These are phyloP conservation scores for Cutaneotrichosporon mucoides DNA, from an alignment of 1,284 basidiomycete genomes.

Conservation along the genomic window DNA sequence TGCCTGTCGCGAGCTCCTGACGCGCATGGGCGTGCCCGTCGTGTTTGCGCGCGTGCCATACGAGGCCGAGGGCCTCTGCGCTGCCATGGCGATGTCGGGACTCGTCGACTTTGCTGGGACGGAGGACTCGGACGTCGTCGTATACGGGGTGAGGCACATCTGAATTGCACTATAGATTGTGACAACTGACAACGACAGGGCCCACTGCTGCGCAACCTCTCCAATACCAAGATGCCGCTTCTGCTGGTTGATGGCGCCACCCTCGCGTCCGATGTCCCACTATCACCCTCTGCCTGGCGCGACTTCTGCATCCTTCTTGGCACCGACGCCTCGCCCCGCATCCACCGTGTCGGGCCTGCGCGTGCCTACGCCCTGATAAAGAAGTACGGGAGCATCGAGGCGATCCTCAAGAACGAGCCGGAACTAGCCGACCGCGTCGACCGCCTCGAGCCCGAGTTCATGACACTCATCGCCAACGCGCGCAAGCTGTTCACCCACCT, in stretches of 20 bases:
- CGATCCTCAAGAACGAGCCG: slow-evolving; percentile 54
- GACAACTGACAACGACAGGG: slow-evolving; percentile 51
- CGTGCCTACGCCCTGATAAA: slow-evolving; percentile 69
- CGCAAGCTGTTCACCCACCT: slow-evolving; percentile 42
- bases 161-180: no score
- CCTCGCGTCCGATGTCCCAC: slow-evolving; percentile 57
- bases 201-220: slow-evolving; percentile 70
- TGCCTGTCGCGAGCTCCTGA: slow-evolving; percentile 52
- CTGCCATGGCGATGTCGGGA: slow-evolving; percentile 66
- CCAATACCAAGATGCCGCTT: slow-evolving; percentile 59
- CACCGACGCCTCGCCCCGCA: slow-evolving; percentile 79
- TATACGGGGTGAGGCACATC: slow-evolving; percentile 33
- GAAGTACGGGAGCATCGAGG: slow-evolving; percentile 66
- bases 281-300: slow-evolving; percentile 60
- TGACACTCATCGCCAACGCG: slow-evolving; percentile 38
- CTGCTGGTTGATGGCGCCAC: slow-evolving; percentile 60
- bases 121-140: slow-evolving; percentile 64
- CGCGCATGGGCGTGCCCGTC: slow-evolving; percentile 71
- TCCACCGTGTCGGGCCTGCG: slow-evolving; percentile 69
- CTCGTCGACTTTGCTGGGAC: slow-evolving; percentile 77
- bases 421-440: slow-evolving; percentile 16
- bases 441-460: slow-evolving; percentile 22
- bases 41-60: slow-evolving; percentile 62
- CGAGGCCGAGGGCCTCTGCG: slow-evolving; percentile 78
- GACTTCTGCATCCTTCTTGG: slow-evolving; percentile 81